Evolutionary conservation across 768 basidiomycete species (phyloP).

Genomic region (Sutorius australiensis): DNA sequence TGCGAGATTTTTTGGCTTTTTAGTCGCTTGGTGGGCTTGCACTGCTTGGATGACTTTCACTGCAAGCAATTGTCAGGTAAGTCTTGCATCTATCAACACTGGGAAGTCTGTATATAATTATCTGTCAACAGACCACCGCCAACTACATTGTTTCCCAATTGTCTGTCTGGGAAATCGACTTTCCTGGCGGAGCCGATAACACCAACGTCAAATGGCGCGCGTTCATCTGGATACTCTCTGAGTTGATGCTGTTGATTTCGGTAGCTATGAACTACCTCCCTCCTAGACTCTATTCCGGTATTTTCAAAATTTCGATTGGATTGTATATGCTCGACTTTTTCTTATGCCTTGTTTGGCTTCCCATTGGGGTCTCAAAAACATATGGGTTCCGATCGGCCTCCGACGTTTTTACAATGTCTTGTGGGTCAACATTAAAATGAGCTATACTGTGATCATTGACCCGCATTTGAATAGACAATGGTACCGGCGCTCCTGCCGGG

Average conservation of each 20-base stretch:
- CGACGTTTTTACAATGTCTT: conserved; percentile 80
- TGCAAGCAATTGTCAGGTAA: conserved; percentile 82
- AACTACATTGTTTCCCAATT: conserved; percentile 88
- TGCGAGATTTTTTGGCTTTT: conserved; percentile 81
- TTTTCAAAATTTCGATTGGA: conserved; percentile 74
- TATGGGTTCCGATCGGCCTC: conserved; percentile 85
- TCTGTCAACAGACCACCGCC: conserved; percentile 61
- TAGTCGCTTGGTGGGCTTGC: conserved; percentile 91
- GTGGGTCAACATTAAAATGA: conserved; percentile 45
- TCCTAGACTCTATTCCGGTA: conserved; percentile 62
- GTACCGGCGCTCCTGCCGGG: conserved; percentile 77
- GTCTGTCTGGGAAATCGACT: conserved; percentile 73
- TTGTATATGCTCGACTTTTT: conserved; percentile 85
- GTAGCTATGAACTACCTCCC: conserved; percentile 86
- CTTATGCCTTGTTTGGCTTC: conserved; percentile 87
- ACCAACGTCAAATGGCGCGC: conserved; percentile 83
- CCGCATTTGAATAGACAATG: conserved; percentile 58
- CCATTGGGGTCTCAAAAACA: conserved; percentile 83
- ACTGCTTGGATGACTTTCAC: conserved; percentile 97
- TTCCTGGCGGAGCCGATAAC: conserved; percentile 72
- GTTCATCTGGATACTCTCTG: conserved; percentile 79
- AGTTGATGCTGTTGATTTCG: conserved; percentile 63
- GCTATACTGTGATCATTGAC: background rate
- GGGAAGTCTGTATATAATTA: background rate
- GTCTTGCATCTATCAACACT: conserved; percentile 10